A percentile compares a stretch with the other conserved stretches of the same genome.
Evolutionary conservation across 352 stramenopile genomes (phyloP).

Genomic region (Phytophthora sojae): DNA sequence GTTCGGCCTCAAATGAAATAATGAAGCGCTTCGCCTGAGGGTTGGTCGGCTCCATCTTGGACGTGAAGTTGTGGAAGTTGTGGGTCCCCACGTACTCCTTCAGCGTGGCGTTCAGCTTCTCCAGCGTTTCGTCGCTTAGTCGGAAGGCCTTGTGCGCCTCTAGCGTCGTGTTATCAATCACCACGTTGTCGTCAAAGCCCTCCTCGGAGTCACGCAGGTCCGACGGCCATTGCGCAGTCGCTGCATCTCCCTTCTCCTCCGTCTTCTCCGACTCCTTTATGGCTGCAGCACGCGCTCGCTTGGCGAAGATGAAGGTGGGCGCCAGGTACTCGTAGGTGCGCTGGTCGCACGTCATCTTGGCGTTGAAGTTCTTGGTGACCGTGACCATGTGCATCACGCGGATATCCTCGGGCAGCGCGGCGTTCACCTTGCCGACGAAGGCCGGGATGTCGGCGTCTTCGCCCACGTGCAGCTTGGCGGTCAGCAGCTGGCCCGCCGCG

Average conservation of each 20-base stretch:
- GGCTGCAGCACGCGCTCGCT: slow-evolving; percentile 21
- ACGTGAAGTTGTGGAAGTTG: slow-evolving; percentile 98
- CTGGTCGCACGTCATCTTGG: slow-evolving; percentile 90
- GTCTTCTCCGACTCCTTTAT: slow-evolving; percentile 9
- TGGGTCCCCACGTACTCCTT: slow-evolving; percentile 87
- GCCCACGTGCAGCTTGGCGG: slow-evolving; percentile 85
- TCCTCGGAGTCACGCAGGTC: slow-evolving; percentile 56
- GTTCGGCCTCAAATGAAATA: slow-evolving; percentile 86
- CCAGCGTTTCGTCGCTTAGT: slow-evolving; percentile 61
- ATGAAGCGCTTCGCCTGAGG: slow-evolving; percentile 93
- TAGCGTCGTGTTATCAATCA: slow-evolving; percentile 69
- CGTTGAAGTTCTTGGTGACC: slow-evolving; percentile 93
- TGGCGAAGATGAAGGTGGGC: slow-evolving; percentile 89
- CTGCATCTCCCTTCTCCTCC: slow-evolving; percentile 7
- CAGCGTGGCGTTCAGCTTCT: slow-evolving; percentile 61
- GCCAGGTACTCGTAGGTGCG: slow-evolving; percentile 93
- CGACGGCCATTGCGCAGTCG: slow-evolving; percentile 38
- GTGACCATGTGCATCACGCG: slow-evolving; percentile 84
- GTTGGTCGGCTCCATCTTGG: slow-evolving; percentile 84
- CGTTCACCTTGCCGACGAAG: slow-evolving; percentile 82
- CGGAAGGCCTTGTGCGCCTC: slow-evolving; percentile 80
- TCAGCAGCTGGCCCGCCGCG: slow-evolving; percentile 85
- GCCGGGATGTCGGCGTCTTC: slow-evolving; percentile 56
- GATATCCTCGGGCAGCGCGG: slow-evolving; percentile 79
- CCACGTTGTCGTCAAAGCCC: slow-evolving; percentile 43